A percentile compares a stretch with the other conserved stretches of the same genome.
Conservation (phyloP, 805 yeast species). For the Kuraishia ogatae region DNA sequence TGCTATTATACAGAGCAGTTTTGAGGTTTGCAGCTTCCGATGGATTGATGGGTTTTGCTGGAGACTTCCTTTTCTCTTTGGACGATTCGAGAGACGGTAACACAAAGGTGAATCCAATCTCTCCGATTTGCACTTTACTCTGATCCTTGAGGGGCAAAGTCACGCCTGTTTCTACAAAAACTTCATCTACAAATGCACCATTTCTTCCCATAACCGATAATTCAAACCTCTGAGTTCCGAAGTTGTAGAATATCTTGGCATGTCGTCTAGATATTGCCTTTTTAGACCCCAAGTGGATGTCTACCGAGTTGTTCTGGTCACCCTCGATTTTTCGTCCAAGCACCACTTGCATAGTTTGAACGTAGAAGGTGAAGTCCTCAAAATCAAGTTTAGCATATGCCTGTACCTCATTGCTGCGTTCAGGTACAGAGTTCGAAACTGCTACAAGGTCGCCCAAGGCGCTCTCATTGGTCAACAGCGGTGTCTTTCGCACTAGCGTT, state of each 20-base stretch:
- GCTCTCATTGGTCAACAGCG: slow-evolving; percentile 3
- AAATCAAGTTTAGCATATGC: slow-evolving; percentile 80
- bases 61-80: slow-evolving; percentile 5
- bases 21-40: slow-evolving; percentile 52
- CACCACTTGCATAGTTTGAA: slow-evolving; percentile 90
- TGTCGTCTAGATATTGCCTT: slow-evolving; percentile 92
- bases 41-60: slow-evolving; percentile 42
- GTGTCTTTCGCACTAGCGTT: slow-evolving; percentile 60
- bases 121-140: slow-evolving; percentile 86
- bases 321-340: slow-evolving; percentile 84
- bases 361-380: slow-evolving; percentile 88
- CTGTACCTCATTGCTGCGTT: slow-evolving; percentile 25
- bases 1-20: slow-evolving; percentile 32
- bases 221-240: slow-evolving; percentile 93
- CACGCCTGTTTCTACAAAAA: slow-evolving; percentile 81
- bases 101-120: slow-evolving; percentile 80
- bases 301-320: slow-evolving; percentile 56
- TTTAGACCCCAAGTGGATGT: slow-evolving; percentile 85
- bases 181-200: slow-evolving; percentile 94
- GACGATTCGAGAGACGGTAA: slow-evolving; percentile 57
- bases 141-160: slow-evolving; percentile 83
- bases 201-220: slow-evolving; percentile 86
- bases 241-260: slow-evolving; percentile 93
- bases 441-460: slow-evolving; percentile 3
- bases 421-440: background rate